Percentiles rank a stretch among this genome's conserved stretches.
These are phyloP conservation scores for Botrytis elliptica DNA, from an alignment of 2,329 filamentous ascomycete genomes.

Conservation along the genomic window DNA sequence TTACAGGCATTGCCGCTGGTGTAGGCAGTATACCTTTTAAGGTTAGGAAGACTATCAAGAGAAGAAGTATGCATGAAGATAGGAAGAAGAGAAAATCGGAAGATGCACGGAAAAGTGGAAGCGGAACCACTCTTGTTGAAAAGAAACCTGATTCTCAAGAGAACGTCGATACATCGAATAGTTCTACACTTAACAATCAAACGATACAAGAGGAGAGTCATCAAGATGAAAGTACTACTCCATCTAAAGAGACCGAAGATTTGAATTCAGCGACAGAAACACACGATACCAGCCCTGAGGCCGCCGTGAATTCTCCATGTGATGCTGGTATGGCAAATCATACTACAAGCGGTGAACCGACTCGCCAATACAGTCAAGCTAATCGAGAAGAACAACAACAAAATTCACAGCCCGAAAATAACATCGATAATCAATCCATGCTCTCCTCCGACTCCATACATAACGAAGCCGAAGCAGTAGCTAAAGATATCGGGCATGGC, in stretches of 20 bases:
- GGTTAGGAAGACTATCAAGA: conserved; percentile 57
- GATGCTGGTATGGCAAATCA: conserved; percentile 6
- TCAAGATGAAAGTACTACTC: background rate
- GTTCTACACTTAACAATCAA: background rate
- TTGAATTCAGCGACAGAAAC: background rate
- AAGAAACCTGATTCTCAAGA: conserved; percentile 2
- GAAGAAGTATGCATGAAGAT: conserved; percentile 51
- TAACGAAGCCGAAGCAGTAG: conserved; percentile 32
- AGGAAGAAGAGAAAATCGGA: conserved; percentile 35
- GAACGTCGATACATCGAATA: background rate
- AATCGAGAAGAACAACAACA: conserved; percentile 6
- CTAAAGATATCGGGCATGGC: conserved; percentile 33
- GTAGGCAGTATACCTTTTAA: conserved; percentile 63
- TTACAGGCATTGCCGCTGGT: conserved; percentile 60
- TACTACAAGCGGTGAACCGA: conserved; percentile 25
- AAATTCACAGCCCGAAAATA: background rate
- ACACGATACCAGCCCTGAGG: background rate
- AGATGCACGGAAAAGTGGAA: conserved; percentile 18
- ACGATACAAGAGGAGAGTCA: conserved; percentile 7
- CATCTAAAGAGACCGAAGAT: too few relatives aligned
- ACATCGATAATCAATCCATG: conserved; percentile 24
- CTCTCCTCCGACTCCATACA: conserved; percentile 31
- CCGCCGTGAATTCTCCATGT: background rate
- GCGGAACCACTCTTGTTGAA: conserved; percentile 18
- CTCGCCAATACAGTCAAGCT: conserved; percentile 17